These are phyloP conservation scores for Chlorella sp. DNA, from an alignment of 139 green algal species.

Conservation along the genomic window DNA sequence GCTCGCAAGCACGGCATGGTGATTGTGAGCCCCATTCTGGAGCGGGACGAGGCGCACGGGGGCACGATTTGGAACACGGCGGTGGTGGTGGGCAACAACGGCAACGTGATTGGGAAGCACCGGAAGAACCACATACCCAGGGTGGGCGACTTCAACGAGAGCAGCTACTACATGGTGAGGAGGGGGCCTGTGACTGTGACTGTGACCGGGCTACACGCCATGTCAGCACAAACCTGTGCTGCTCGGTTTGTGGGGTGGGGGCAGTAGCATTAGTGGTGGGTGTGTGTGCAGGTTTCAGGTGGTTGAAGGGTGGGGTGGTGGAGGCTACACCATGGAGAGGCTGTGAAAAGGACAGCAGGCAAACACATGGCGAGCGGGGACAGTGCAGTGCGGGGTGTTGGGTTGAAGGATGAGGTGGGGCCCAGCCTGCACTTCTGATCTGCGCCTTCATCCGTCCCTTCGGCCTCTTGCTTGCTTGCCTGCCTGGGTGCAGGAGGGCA, in stretches of 20 bases:
- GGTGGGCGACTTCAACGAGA: slow-evolving; percentile 98
- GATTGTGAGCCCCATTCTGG: slow-evolving; percentile 93
- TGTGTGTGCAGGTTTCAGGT: too few relatives aligned
- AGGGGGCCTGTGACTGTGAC: not conserved
- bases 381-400: not conserved
- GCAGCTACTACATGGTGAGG: slow-evolving; percentile 93
- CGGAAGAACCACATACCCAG: slow-evolving; percentile 98
- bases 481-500: slow-evolving; percentile 67
- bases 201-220: too few relatives aligned
- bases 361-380: too few relatives aligned
- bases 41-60: slow-evolving; percentile 84
- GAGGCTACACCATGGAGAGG: too few relatives aligned
- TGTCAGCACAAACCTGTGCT: too few relatives aligned
- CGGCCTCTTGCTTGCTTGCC: too few relatives aligned
- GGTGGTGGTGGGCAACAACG: slow-evolving; percentile 94
- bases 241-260: not conserved
- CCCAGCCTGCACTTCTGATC: not conserved
- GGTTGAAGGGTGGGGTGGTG: too few relatives aligned
- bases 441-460: not conserved
- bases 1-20: slow-evolving; percentile 56
- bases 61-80: slow-evolving; percentile 98
- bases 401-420: not conserved
- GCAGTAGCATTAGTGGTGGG: too few relatives aligned
- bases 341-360: too few relatives aligned
- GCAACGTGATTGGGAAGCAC: slow-evolving; percentile 92